These are phyloP conservation scores for Candida nitratophila DNA, from an alignment of 805 yeast genomes.

Conservation along the genomic window DNA sequence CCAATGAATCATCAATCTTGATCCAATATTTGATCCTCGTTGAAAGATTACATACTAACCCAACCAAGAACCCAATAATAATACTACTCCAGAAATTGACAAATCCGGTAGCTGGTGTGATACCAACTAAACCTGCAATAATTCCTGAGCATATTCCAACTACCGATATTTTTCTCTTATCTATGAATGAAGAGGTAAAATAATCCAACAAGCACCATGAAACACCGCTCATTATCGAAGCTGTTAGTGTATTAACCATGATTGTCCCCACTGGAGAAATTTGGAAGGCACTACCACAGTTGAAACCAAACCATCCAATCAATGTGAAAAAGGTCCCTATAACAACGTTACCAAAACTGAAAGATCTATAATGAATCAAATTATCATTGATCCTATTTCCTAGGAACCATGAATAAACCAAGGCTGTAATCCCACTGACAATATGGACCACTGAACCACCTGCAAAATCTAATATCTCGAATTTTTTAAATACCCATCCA, in stretches of 20 bases:
- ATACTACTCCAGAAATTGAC: slow-evolving; percentile 83
- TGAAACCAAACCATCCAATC: slow-evolving; percentile 90
- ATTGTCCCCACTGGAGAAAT: slow-evolving; percentile 73
- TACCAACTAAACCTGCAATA: slow-evolving; percentile 87
- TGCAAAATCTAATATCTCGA: slow-evolving; percentile 86
- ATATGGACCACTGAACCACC: slow-evolving; percentile 95
- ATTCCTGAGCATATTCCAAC: slow-evolving; percentile 92
- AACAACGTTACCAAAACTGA: slow-evolving; percentile 76
- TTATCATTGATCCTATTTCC: slow-evolving; percentile 63
- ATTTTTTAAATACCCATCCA: slow-evolving; percentile 74
- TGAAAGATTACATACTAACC: slow-evolving; percentile 73
- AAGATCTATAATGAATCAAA: slow-evolving; percentile 77
- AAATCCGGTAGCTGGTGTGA: slow-evolving; percentile 88
- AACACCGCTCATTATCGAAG: slow-evolving; percentile 77
- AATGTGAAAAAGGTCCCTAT: slow-evolving; percentile 77
- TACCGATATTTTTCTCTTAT: slow-evolving; percentile 63
- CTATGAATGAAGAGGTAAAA: slow-evolving; percentile 34
- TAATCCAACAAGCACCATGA: slow-evolving; percentile 82
- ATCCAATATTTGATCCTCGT: slow-evolving; percentile 74
- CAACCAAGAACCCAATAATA: slow-evolving; percentile 67
- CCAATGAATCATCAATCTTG: slow-evolving; percentile 80
- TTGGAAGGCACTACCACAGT: slow-evolving; percentile 76
- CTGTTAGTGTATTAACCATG: slow-evolving; percentile 72
- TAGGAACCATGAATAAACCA: slow-evolving; percentile 66
- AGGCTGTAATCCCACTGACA: slow-evolving; percentile 79